These are phyloP conservation scores for Dendrobium huoshanense DNA, from an alignment of 106 monocot genomes.

Conservation along the genomic window DNA sequence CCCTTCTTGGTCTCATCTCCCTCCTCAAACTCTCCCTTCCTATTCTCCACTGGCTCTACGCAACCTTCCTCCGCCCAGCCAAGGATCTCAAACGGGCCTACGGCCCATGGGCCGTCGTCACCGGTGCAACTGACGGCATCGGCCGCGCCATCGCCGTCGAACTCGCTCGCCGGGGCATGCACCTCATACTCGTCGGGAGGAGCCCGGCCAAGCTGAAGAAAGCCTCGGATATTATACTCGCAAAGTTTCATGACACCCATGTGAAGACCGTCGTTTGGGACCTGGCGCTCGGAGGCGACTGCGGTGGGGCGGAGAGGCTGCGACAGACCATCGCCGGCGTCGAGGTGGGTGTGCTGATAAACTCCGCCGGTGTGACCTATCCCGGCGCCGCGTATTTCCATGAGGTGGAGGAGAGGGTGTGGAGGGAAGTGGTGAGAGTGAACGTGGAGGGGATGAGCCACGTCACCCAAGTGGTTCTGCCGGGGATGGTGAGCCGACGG, in stretches of 20 bases:
- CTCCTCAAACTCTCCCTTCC: constrained; percentile 13
- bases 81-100: constrained; percentile 40
- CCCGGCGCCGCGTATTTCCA: constrained; percentile 59
- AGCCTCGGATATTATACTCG: constrained; percentile 21
- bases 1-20: constrained; percentile 31
- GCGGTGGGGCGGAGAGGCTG: constrained; percentile 13
- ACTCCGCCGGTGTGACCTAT: constrained; percentile 66
- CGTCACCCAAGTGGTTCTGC: constrained; percentile 46
- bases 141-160: constrained; percentile 54
- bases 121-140: constrained; percentile 82
- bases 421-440: constrained; percentile 57
- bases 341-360: constrained; percentile 72
- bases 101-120: constrained; percentile 78
- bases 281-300: constrained; percentile 27
- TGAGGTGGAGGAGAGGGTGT: constrained; percentile 51
- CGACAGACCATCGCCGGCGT: constrained; percentile 34
- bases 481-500: constrained; percentile 49
- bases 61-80: constrained; percentile 38
- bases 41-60: constrained; percentile 38
- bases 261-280: constrained; percentile 41
- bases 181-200: constrained; percentile 63
- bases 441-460: constrained; percentile 56
- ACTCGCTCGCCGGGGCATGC: constrained; percentile 42
- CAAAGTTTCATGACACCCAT: constrained; percentile 9
- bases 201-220: constrained; percentile 44